These are phyloP conservation scores for Mimosa pudica DNA, from an alignment of 306 rosid species.

Conservation along the genomic window DNA sequence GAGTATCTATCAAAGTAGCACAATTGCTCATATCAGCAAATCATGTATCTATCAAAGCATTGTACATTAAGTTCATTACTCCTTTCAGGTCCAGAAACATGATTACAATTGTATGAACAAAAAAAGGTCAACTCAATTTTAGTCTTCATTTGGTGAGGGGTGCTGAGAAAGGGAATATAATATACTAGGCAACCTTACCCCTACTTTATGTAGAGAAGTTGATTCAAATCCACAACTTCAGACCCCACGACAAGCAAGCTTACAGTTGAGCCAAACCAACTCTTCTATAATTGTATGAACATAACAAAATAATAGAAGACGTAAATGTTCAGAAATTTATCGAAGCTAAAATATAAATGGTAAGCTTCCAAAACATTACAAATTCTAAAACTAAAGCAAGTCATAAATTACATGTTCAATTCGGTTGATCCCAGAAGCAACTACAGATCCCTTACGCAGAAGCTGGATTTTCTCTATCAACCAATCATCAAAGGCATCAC, in stretches of 20 bases:
- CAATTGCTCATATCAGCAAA: constrained; percentile 40
- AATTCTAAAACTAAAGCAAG: constrained; percentile 19
- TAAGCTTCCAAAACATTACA: constrained; percentile 29
- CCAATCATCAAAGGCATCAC: constrained; percentile 99
- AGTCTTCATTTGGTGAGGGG: too few relatives aligned
- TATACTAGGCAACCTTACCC: too few relatives aligned
- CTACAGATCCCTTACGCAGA: constrained; percentile 81
- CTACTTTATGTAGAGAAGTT: too few relatives aligned
- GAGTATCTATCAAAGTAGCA: constrained; percentile 62
- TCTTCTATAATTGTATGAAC: constrained; percentile 15
- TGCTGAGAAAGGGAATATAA: too few relatives aligned
- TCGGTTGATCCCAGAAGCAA: constrained; percentile 84
- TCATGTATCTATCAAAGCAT: constrained; percentile 19
- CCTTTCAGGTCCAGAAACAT: constrained; percentile 19
- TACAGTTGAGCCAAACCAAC: too few relatives aligned
- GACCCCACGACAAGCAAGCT: too few relatives aligned
- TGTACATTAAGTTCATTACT: constrained; percentile 3
- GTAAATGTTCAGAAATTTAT: constrained; percentile 9
- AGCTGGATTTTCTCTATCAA: constrained; percentile 88
- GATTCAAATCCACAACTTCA: too few relatives aligned
- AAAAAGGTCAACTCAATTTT: neutral
- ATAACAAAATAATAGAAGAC: constrained; percentile 11
- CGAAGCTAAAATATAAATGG: constrained; percentile 4
- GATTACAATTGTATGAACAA: constrained; percentile 31
- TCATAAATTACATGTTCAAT: constrained; percentile 72